A percentile compares a stretch with the other conserved stretches of the same genome.
phyloP scores from a whole-genome alignment of 2,329 filamentous ascomycete genomes.

The Colletotrichum eleusines region DNA sequence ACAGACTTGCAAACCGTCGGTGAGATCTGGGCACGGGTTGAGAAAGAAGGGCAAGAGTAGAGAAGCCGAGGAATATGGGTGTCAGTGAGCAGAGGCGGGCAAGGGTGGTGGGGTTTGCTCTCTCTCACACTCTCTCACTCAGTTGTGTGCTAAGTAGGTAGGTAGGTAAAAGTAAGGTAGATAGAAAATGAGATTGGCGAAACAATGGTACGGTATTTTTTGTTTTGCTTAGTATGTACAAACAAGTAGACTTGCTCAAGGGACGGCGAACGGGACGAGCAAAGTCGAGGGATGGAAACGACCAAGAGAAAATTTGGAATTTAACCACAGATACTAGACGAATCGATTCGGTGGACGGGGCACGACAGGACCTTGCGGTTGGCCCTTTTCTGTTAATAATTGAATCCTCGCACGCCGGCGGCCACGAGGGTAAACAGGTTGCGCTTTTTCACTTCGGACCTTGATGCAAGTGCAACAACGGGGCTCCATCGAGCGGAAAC shows the following conservation, averaged over 20 bases:
- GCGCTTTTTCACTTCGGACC: conserved; percentile 31
- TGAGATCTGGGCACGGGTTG: not conserved
- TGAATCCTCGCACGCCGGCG: conserved; percentile 36
- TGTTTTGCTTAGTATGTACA: not conserved
- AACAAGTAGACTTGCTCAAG: not conserved
- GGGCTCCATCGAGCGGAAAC: conserved; percentile 37
- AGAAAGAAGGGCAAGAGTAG: not conserved
- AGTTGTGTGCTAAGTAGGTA: not conserved
- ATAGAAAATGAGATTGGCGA: too few species aligned
- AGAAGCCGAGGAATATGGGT: not conserved
- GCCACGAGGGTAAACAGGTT: conserved; percentile 36
- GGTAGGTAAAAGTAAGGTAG: not conserved
- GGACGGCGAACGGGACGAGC: conserved; percentile 11
- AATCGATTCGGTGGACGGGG: conserved; percentile 26
- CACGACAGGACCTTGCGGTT: conserved; percentile 18
- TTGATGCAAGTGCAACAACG: conserved; percentile 38
- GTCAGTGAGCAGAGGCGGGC: not conserved
- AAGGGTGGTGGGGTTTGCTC: conserved; percentile 5
- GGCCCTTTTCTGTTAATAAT: conserved; percentile 41
- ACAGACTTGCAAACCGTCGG: not conserved
- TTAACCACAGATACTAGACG: conserved; percentile 8
- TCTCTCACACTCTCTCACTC: too few species aligned
- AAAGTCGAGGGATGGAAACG: conserved; percentile 17
- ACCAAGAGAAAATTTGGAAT: conserved; percentile 33
- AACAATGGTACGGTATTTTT: not conserved